Evolutionary conservation across 2,329 filamentous ascomycete species (phyloP).

Genomic region (Xylariaceae sp.): DNA sequence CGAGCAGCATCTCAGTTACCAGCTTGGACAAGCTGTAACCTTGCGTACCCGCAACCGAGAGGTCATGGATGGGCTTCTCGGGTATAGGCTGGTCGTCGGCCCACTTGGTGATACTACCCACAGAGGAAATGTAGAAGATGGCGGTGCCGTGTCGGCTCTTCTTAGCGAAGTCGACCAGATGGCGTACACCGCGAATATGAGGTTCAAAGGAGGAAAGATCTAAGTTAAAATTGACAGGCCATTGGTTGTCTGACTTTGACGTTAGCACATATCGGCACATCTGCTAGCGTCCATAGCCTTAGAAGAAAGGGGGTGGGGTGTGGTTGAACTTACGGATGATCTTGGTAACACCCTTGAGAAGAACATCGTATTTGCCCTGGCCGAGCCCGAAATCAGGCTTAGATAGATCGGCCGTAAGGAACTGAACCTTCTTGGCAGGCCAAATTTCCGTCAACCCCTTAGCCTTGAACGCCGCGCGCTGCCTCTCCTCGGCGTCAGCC

Average conservation of each 20-base stretch:
- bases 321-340: too few species aligned
- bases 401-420: constrained; percentile 55
- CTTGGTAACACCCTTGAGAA: constrained; percentile 48
- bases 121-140: constrained; percentile 50
- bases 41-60: constrained; percentile 34
- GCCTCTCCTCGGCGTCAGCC: constrained; percentile 43
- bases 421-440: constrained; percentile 48
- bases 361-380: constrained; percentile 43
- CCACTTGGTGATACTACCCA: constrained; percentile 47
- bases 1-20: constrained; percentile 49
- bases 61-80: constrained; percentile 44
- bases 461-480: constrained; percentile 45
- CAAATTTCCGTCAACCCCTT: constrained; percentile 47
- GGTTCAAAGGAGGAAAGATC: constrained; percentile 54
- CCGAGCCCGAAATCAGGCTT: constrained; percentile 54
- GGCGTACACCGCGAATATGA: constrained; percentile 56
- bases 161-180: constrained; percentile 51
- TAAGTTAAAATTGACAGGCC: constrained; percentile 60
- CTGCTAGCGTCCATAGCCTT: constrained; percentile 34
- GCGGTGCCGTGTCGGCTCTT: constrained; percentile 41
- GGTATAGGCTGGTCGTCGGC: constrained; percentile 41
- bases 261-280: too few species aligned
- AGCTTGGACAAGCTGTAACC: constrained; percentile 53
- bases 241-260: too few species aligned
- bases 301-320: neutral